Percentiles rank a stretch among this genome's conserved stretches.
Conservation (phyloP, 2,329 filamentous ascomycete genomes). For the Monilinia fructicola region DNA sequence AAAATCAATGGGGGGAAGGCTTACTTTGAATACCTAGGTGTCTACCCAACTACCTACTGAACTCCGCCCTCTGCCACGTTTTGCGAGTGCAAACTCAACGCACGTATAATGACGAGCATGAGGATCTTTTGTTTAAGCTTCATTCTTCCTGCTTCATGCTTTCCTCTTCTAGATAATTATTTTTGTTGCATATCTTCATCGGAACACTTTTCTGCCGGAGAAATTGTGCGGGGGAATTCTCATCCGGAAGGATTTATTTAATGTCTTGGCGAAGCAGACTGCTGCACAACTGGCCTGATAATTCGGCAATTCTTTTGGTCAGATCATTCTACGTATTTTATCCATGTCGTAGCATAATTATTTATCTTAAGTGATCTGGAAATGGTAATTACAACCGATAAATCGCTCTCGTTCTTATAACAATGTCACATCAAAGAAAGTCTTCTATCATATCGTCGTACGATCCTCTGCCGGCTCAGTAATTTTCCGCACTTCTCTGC, state of each 20-base stretch:
- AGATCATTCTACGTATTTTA: conserved; percentile 3
- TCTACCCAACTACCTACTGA: background rate
- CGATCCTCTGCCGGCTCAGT: background rate
- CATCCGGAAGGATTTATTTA: conserved; percentile 17
- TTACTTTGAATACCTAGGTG: background rate
- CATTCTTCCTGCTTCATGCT: background rate
- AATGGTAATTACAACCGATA: conserved; percentile 1
- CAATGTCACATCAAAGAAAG: background rate
- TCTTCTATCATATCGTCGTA: background rate
- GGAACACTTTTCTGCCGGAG: conserved; percentile 23
- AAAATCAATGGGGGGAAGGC: background rate
- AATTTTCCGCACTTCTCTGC: conserved; percentile 3
- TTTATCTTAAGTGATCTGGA: background rate
- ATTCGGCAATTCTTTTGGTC: background rate
- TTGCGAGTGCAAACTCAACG: background rate
- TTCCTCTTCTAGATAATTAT: background rate
- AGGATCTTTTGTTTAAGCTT: conserved; percentile 4
- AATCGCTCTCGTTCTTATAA: background rate
- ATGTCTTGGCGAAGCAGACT: conserved; percentile 18
- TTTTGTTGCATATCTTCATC: conserved; percentile 23
- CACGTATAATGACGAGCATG: background rate
- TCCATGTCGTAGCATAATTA: conserved; percentile 1
- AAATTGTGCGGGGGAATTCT: conserved; percentile 17
- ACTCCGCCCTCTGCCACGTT: background rate
- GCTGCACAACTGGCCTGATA: conserved; percentile 16